A percentile compares a stretch with the other conserved stretches of the same genome.
These are phyloP conservation scores for Gossypium schwendimanii DNA, from an alignment of 441 rosid species.

Conservation along the genomic window DNA sequence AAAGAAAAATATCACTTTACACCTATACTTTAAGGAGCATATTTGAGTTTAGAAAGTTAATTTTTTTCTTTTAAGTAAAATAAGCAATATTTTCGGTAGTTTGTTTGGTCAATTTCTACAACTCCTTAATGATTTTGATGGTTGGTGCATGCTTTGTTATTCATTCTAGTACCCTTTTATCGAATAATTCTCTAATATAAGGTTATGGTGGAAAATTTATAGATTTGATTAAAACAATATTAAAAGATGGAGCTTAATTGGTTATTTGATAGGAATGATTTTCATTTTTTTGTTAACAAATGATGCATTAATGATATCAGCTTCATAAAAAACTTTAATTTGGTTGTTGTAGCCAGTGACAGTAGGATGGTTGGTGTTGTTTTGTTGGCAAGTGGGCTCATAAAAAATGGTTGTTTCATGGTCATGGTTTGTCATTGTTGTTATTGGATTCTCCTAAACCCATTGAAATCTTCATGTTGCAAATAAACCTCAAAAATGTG, in stretches of 20 bases:
- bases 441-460: no score
- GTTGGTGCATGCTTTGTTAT: background rate
- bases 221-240: background rate
- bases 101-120: background rate
- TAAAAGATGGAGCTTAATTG: background rate
- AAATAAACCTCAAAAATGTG: no score
- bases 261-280: background rate
- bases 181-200: background rate
- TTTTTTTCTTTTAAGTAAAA: no score
- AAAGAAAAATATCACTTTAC: no score
- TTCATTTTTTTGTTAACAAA: background rate
- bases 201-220: background rate
- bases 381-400: no score
- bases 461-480: no score
- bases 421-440: no score
- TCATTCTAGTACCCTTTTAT: background rate
- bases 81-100: background rate
- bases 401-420: no score
- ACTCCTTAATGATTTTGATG: background rate
- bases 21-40: background rate
- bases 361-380: no score
- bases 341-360: no score
- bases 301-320: no score
- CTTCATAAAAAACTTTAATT: no score
- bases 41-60: background rate